A percentile compares a stretch with the other conserved stretches of the same genome.
Evolutionary conservation across 2,329 filamentous ascomycete species (phyloP).

Genomic region (Monosporascus sp.): DNA sequence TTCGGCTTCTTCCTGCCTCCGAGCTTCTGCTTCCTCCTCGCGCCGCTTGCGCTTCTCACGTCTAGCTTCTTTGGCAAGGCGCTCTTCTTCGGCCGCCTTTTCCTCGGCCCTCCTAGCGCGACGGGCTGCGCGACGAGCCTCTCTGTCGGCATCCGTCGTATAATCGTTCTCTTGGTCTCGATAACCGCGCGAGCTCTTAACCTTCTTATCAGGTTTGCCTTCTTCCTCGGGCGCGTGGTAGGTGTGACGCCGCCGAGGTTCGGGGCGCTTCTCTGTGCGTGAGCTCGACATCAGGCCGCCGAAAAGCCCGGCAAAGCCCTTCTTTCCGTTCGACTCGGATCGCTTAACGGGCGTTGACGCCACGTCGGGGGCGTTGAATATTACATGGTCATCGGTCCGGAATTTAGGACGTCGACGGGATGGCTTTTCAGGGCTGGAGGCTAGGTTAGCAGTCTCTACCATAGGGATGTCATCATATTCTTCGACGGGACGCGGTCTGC

Average conservation of each 20-base stretch:
- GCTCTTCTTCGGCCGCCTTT: constrained; percentile 46
- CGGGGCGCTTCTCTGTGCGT: constrained; percentile 36
- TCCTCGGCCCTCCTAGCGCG: constrained; percentile 53
- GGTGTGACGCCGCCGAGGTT: constrained; percentile 45
- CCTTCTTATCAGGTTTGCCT: constrained; percentile 30
- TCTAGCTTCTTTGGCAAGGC: constrained; percentile 48
- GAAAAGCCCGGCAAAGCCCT: constrained; percentile 57
- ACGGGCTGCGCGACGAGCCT: constrained; percentile 59
- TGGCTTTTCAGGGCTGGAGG: constrained; percentile 40
- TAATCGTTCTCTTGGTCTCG: constrained; percentile 42
- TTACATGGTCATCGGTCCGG: constrained; percentile 53
- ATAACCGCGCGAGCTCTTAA: constrained; percentile 33
- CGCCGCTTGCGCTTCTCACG: constrained; percentile 48
- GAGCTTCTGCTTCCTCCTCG: constrained; percentile 52
- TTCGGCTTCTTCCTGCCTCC: constrained; percentile 49
- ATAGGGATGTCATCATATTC: constrained; percentile 48
- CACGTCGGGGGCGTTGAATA: constrained; percentile 46
- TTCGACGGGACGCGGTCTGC: constrained; percentile 30
- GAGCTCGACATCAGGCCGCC: constrained; percentile 49
- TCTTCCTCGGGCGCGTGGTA: constrained; percentile 48
- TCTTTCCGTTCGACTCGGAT: constrained; percentile 57
- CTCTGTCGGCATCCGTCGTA: constrained; percentile 50
- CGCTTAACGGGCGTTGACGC: constrained; percentile 52
- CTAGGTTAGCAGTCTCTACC: constrained; percentile 34
- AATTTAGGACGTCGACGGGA: constrained; percentile 41